Base-by-base conservation (phyloP, 257 asterid species). In the Nicotiana benthamiana region DNA sequence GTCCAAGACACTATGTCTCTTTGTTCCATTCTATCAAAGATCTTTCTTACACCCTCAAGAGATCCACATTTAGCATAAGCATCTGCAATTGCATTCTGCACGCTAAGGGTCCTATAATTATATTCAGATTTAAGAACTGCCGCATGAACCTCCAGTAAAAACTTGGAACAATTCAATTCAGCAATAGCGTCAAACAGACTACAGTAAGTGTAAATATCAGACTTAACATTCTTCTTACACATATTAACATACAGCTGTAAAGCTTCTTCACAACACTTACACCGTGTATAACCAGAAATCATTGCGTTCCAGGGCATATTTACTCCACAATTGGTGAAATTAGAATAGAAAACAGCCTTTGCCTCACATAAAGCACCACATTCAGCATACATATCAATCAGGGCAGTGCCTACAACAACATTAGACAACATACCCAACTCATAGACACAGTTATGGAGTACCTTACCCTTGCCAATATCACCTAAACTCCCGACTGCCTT, bases 271-370 rank as follows among this genome's bases (percentile, higher is more conserved):
- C 85, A 75, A 57, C 75, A 80, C 9, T 79, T 74, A 74, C 84
- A 65, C 24, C 40, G 80, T 57, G 85, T 34, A 64, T 82, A 90
- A 80, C 87, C 91, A 72, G 90, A 77, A 75, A 90, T 87, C 90
- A 88, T 88, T 7, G 91, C 90, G 78, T 90, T 90, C 94, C 94
- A 88, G 12, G 91, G 91, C 78, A 86, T 87, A 75, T 90, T 90
- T 6, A 18, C 79, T 83, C 80, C 75, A 79, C 84, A 82, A 60
- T 83, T 70, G 40, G 80, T 80, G 65, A 88, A 85, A 51, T 81
- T 81, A 48, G 13, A 34, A 28, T 83, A 43, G 48, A 87, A 87
- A 80, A 87, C 83, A 82, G 89, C 81, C 82, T 86, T 79, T 48
- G 91, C 92, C 78, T 86, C 84, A 24, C 22, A 5, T 81, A 88